These are phyloP conservation scores for Debaryomyces sp. DNA, from an alignment of 1,139 yeast species.

Conservation along the genomic window DNA sequence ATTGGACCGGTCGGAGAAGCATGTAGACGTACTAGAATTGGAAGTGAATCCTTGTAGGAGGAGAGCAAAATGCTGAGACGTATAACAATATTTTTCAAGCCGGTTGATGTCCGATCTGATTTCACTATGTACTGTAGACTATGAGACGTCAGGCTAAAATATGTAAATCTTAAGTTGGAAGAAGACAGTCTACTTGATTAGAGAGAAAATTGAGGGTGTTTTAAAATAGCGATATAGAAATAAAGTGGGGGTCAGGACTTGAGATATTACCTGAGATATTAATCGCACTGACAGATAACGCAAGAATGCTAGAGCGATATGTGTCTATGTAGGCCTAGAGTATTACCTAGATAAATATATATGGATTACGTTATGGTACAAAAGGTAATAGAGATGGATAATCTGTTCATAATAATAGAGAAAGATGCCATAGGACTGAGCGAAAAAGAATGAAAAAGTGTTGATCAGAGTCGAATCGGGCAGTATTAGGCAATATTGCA, in stretches of 20 bases:
- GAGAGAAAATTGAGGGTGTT: background rate
- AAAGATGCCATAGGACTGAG: background rate
- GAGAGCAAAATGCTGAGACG: background rate
- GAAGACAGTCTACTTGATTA: background rate
- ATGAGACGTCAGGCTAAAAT: too few species aligned
- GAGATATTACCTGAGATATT: background rate
- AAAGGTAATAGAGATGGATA: background rate
- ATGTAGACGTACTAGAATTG: background rate
- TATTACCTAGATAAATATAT: background rate
- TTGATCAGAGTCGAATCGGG: background rate
- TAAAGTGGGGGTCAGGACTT: background rate
- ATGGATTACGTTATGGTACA: background rate
- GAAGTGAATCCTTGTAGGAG: background rate
- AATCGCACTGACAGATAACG: background rate
- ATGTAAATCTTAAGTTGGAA: background rate
- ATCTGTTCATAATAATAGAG: background rate
- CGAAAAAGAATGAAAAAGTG: background rate
- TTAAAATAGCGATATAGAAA: background rate
- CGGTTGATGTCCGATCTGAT: background rate
- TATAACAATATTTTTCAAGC: background rate
- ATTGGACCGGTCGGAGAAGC: background rate
- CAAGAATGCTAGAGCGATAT: background rate
- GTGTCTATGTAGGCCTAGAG: background rate
- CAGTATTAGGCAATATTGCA: background rate
- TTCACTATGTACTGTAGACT: background rate